phyloP scores from a whole-genome alignment of 305 asterid species.

The Fraxinus baroniana region DNA sequence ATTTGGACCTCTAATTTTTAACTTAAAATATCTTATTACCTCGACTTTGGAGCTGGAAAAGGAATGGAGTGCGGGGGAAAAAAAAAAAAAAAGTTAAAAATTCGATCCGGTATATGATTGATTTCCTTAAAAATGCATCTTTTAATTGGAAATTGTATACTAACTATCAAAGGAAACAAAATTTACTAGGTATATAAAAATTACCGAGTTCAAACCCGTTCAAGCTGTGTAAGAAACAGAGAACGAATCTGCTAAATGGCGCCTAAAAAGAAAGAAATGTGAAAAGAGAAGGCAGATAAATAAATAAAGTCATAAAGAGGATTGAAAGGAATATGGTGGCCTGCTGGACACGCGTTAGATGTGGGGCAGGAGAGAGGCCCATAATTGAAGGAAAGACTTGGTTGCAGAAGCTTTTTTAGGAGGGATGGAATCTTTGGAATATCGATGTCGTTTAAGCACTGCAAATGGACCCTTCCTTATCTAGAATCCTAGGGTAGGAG shows the following conservation, averaged over 20 bases:
- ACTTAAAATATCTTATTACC: background rate
- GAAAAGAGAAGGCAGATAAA: background rate
- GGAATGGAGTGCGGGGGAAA: background rate
- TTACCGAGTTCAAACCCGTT: background rate
- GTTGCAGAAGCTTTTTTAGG: background rate
- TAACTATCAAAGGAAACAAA: background rate
- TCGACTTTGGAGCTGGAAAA: conserved; percentile 12
- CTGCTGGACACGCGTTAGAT: conserved; percentile 25
- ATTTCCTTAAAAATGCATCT: background rate
- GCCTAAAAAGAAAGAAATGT: background rate
- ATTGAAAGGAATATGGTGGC: conserved; percentile 15
- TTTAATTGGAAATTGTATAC: background rate
- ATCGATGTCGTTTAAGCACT: background rate
- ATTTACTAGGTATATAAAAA: too few relatives aligned
- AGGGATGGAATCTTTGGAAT: background rate
- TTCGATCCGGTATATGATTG: background rate
- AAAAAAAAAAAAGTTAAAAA: background rate
- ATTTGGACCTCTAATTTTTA: background rate
- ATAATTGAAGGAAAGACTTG: background rate
- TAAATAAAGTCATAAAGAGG: background rate
- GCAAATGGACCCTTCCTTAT: background rate
- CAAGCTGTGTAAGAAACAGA: too few relatives aligned
- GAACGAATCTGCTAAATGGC: background rate
- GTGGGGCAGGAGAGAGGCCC: conserved; percentile 13
- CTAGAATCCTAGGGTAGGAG: background rate